Conservation (phyloP, 805 yeast species). For the Yamadazyma kitorensis region DNA sequence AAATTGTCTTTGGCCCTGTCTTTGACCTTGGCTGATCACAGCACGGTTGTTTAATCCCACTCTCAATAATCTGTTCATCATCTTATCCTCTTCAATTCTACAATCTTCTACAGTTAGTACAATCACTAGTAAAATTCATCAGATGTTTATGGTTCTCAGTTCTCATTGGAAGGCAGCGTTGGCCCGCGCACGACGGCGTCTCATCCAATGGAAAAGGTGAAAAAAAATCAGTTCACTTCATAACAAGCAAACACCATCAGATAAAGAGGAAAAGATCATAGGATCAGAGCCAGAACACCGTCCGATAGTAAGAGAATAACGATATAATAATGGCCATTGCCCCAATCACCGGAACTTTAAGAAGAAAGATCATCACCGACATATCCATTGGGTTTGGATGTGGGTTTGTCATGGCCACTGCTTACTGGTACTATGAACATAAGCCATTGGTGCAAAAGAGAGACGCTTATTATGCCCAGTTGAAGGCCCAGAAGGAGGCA, state of each 20-base stretch:
- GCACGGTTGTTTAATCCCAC: too few species aligned
- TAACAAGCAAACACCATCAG: too few species aligned
- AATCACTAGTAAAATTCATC: too few species aligned
- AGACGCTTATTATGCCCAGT: slow-evolving; percentile 79
- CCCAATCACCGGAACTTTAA: slow-evolving; percentile 82
- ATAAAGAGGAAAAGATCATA: too few species aligned
- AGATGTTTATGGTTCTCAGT: too few species aligned
- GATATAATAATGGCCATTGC: slow-evolving; percentile 66
- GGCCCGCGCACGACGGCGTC: too few species aligned
- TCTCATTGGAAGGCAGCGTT: slow-evolving; percentile 12
- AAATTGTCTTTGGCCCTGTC: too few species aligned
- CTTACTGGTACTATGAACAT: slow-evolving; percentile 88
- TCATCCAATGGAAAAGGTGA: too few species aligned
- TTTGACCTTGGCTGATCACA: too few species aligned
- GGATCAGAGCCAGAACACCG: too few species aligned
- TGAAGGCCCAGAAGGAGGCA: slow-evolving; percentile 70
- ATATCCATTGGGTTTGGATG: slow-evolving; percentile 63
- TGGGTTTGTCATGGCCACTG: slow-evolving; percentile 60
- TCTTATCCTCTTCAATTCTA: slow-evolving; percentile 1
- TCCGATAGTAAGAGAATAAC: too few species aligned
- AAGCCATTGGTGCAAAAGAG: slow-evolving; percentile 66
- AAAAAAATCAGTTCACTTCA: too few species aligned
- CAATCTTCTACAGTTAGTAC: background rate
- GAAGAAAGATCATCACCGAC: slow-evolving; percentile 77
- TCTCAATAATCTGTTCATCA: slow-evolving; percentile 14